These are phyloP conservation scores for Talaromyces sp. DNA, from an alignment of 2,329 filamentous ascomycete genomes.

Conservation along the genomic window DNA sequence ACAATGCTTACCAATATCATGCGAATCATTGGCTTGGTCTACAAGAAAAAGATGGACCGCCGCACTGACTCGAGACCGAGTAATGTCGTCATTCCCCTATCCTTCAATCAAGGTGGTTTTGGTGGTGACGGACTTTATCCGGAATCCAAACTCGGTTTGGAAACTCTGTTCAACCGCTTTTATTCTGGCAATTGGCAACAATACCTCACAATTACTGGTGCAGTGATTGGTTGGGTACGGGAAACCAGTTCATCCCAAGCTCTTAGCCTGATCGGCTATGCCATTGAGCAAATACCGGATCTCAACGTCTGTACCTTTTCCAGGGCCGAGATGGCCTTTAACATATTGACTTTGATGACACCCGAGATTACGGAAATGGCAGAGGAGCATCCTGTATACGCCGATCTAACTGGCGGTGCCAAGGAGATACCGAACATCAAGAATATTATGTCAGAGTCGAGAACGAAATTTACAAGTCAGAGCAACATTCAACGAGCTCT, in stretches of 20 bases:
- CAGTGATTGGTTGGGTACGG: slow-evolving; percentile 98
- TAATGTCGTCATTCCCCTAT: slow-evolving; percentile 91
- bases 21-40: slow-evolving; percentile 83
- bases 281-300: slow-evolving; percentile 67
- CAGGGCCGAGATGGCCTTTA: slow-evolving; percentile 99
- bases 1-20: slow-evolving; percentile 98
- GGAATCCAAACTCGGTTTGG: slow-evolving; percentile 92
- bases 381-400: slow-evolving; percentile 91
- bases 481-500: slow-evolving; percentile 91
- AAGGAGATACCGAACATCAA: slow-evolving; percentile 97
- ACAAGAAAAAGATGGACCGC: slow-evolving; percentile 79
- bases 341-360: slow-evolving; percentile 91
- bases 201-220: slow-evolving; percentile 96
- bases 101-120: slow-evolving; percentile 96
- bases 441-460: slow-evolving; percentile 85
- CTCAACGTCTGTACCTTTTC: slow-evolving; percentile 98
- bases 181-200: slow-evolving; percentile 95
- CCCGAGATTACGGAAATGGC: slow-evolving; percentile 90
- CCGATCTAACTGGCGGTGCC: slow-evolving; percentile 92
- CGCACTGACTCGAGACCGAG: slow-evolving; percentile 93
- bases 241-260: slow-evolving; percentile 95
- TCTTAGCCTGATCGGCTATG: slow-evolving; percentile 96
- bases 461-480: slow-evolving; percentile 90
- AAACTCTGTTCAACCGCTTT: slow-evolving; percentile 98
- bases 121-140: slow-evolving; percentile 97